These are phyloP conservation scores for Conticribra weissflogii DNA, from an alignment of 108 stramenopile species.

Conservation along the genomic window DNA sequence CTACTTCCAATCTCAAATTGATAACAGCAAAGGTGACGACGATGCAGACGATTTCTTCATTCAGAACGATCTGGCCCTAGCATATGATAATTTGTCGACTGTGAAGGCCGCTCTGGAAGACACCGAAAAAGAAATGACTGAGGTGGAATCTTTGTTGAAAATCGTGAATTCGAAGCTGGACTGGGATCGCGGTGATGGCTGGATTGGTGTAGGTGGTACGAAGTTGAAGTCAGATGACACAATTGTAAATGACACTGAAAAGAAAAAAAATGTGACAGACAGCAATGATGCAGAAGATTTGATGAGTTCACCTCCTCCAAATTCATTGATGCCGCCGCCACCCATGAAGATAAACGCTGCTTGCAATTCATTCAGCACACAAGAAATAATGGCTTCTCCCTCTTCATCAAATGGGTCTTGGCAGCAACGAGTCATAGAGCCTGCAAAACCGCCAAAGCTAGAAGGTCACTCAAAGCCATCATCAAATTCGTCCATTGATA, in stretches of 20 bases:
- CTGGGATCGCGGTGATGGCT: constrained; percentile 47
- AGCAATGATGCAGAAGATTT: constrained; percentile 12
- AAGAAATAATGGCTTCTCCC: neutral
- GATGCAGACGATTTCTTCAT: constrained; percentile 75
- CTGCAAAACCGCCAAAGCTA: neutral
- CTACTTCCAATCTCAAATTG: constrained; percentile 23
- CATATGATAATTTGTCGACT: constrained; percentile 51
- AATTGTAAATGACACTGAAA: no score
- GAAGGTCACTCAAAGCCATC: no score
- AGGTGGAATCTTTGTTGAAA: constrained; percentile 53
- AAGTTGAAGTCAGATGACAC: neutral
- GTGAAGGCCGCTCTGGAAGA: constrained; percentile 11
- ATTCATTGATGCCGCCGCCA: constrained; percentile 8
- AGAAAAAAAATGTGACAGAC: neutral
- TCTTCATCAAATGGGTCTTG: no score
- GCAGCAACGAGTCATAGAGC: constrained; percentile 8
- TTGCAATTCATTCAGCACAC: neutral
- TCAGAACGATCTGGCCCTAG: constrained; percentile 70
- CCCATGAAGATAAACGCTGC: neutral
- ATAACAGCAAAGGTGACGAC: constrained; percentile 28
- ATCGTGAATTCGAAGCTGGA: constrained; percentile 67
- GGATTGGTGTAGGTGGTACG: constrained; percentile 47
- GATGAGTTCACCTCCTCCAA: constrained; percentile 46
- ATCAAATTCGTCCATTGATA: no score
- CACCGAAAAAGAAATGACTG: constrained; percentile 40